phyloP scores from a whole-genome alignment of 2,329 filamentous ascomycete genomes.

The Fusarium goolgardi region DNA sequence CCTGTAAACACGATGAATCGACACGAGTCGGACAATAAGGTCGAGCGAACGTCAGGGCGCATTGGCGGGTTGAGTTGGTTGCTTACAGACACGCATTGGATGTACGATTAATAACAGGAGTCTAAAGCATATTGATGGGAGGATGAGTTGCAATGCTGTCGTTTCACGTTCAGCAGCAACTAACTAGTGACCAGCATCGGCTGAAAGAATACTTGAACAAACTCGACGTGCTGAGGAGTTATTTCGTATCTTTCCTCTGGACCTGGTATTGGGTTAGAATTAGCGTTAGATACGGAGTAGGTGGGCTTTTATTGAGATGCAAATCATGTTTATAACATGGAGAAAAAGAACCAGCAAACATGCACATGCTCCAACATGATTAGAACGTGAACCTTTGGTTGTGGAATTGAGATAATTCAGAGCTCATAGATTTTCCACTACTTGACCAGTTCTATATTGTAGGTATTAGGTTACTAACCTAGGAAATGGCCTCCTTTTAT shows the following conservation, averaged over 20 bases:
- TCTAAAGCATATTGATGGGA: constrained; percentile 5
- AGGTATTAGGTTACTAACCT: too few relatives aligned
- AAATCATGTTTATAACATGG: not conserved
- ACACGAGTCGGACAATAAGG: constrained; percentile 7
- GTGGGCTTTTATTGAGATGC: constrained; percentile 7
- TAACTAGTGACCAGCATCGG: constrained; percentile 2
- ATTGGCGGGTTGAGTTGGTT: constrained; percentile 15
- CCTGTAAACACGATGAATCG: constrained; percentile 55
- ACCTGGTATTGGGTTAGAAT: constrained; percentile 24
- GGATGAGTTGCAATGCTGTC: constrained; percentile 10
- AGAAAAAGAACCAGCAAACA: not conserved
- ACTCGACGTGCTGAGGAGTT: not conserved
- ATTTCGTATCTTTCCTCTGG: constrained; percentile 9
- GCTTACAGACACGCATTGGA: constrained; percentile 2
- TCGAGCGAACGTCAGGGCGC: constrained; percentile 8
- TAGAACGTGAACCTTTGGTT: not conserved
- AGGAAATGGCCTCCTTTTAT: not conserved
- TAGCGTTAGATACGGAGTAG: constrained; percentile 21
- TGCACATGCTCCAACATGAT: not conserved
- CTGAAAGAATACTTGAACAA: constrained; percentile 6
- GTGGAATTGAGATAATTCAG: not conserved
- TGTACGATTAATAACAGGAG: constrained; percentile 37
- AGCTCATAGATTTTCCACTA: not conserved
- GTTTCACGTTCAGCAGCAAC: not conserved
- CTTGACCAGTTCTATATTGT: not conserved